Evolutionary conservation across 2,329 filamentous ascomycete genomes (phyloP).

Genomic region (Alternaria longipes): DNA sequence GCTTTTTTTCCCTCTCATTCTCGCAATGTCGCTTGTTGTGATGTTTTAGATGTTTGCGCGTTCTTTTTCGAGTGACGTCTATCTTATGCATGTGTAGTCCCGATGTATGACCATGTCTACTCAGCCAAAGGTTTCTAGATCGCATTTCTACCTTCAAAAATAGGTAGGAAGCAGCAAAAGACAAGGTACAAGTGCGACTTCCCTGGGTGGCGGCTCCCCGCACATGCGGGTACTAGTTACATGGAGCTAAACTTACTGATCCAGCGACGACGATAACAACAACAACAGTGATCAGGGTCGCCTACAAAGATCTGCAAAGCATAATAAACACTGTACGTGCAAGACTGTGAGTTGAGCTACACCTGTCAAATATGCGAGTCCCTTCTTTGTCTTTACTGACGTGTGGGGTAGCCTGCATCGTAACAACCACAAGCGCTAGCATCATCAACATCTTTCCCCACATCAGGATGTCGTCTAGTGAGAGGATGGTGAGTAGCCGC

Average conservation of each 20-base stretch:
- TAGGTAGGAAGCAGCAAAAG: neutral
- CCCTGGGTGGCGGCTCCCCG: slow-evolving; percentile 1
- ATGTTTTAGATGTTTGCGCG: neutral
- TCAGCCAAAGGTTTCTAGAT: neutral
- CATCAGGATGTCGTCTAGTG: slow-evolving; percentile 2
- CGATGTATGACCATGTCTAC: neutral
- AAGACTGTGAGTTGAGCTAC: neutral
- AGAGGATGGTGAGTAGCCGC: neutral
- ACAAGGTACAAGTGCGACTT: neutral
- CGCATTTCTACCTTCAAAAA: neutral
- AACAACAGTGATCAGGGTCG: neutral
- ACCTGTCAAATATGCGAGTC: neutral
- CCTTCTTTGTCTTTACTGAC: neutral
- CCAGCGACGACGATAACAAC: neutral
- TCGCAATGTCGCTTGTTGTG: neutral
- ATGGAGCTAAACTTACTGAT: neutral
- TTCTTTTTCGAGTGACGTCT: neutral
- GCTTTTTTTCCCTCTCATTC: neutral
- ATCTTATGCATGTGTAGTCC: neutral
- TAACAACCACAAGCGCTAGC: neutral
- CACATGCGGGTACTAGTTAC: slow-evolving; percentile 1
- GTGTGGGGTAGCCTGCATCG: neutral
- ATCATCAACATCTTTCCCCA: neutral
- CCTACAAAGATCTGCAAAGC: neutral
- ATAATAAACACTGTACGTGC: neutral